These are phyloP conservation scores for Cladosporium sp. DNA, from an alignment of 2,329 filamentous ascomycete species.

Conservation along the genomic window DNA sequence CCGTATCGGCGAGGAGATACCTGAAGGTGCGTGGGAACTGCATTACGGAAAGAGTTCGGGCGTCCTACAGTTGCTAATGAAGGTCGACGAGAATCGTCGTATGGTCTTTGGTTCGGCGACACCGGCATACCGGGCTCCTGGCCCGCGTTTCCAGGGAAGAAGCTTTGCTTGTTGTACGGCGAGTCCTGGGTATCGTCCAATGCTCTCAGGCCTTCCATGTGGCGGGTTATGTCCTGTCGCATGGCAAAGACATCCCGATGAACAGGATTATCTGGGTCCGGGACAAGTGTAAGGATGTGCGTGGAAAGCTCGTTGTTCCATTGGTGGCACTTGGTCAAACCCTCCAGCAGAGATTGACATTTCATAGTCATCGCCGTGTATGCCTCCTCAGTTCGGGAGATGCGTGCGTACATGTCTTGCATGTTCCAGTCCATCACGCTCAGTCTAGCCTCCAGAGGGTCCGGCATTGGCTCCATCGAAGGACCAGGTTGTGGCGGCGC, in stretches of 20 bases:
- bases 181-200: conserved; percentile 65
- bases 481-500: conserved; percentile 76
- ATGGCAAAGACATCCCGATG: conserved; percentile 70
- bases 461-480: conserved; percentile 67
- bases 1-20: conserved; percentile 81
- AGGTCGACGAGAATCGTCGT: conserved; percentile 76
- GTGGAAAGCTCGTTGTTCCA: conserved; percentile 84
- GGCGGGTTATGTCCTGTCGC: conserved; percentile 63
- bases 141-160: conserved; percentile 37
- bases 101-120: conserved; percentile 82
- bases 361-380: conserved; percentile 76
- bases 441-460: conserved; percentile 74
- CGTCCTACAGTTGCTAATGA: conserved; percentile 65
- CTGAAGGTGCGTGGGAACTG: conserved; percentile 73
- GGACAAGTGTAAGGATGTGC: conserved; percentile 70
- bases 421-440: conserved; percentile 75
- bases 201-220: conserved; percentile 58
- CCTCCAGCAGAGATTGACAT: conserved; percentile 79
- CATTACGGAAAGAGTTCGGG: conserved; percentile 70
- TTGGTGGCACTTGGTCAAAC: conserved; percentile 71
- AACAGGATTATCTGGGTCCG: conserved; percentile 72
- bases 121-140: conserved; percentile 55
- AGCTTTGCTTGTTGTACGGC: conserved; percentile 40
- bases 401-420: conserved; percentile 73
- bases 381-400: conserved; percentile 81